Conservation (phyloP, 495 filamentous ascomycete genomes). For the Penicillium nucicola region DNA sequence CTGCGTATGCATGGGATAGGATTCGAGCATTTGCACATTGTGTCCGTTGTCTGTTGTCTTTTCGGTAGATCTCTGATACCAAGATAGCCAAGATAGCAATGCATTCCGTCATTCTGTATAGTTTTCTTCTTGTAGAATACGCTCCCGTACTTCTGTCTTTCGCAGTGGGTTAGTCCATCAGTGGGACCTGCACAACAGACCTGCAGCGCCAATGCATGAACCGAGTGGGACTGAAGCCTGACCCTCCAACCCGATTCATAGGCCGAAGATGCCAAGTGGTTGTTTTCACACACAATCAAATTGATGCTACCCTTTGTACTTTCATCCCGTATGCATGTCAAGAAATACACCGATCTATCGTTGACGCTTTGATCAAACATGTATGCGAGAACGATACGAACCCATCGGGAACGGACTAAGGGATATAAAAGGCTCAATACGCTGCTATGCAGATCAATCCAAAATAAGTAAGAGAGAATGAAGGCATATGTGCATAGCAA, state of each 20-base stretch:
- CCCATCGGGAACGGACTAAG: background rate
- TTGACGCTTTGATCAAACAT: background rate
- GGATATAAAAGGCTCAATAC: slow-evolving; percentile 7
- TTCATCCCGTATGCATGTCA: too few relatives aligned
- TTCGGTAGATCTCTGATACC: slow-evolving; percentile 3
- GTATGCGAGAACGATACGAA: background rate
- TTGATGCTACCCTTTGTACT: too few relatives aligned
- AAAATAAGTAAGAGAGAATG: slow-evolving; percentile 4
- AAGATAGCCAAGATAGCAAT: slow-evolving; percentile 19
- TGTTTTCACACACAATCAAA: slow-evolving; percentile 1
- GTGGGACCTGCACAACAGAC: slow-evolving; percentile 7
- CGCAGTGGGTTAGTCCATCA: background rate
- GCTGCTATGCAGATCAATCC: slow-evolving; percentile 11
- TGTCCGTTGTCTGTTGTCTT: slow-evolving; percentile 5
- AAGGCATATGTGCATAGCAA: slow-evolving; percentile 15
- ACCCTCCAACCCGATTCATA: background rate
- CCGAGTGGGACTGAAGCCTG: background rate
- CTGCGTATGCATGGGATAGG: slow-evolving; percentile 4
- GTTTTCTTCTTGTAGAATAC: background rate
- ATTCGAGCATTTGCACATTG: slow-evolving; percentile 4
- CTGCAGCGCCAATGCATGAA: slow-evolving; percentile 4
- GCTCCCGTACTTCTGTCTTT: background rate
- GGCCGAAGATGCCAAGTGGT: background rate
- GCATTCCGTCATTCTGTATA: slow-evolving; percentile 7
- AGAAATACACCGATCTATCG: background rate